Evolutionary conservation across 768 basidiomycete genomes (phyloP).

Genomic region (Suillus subaureus): DNA sequence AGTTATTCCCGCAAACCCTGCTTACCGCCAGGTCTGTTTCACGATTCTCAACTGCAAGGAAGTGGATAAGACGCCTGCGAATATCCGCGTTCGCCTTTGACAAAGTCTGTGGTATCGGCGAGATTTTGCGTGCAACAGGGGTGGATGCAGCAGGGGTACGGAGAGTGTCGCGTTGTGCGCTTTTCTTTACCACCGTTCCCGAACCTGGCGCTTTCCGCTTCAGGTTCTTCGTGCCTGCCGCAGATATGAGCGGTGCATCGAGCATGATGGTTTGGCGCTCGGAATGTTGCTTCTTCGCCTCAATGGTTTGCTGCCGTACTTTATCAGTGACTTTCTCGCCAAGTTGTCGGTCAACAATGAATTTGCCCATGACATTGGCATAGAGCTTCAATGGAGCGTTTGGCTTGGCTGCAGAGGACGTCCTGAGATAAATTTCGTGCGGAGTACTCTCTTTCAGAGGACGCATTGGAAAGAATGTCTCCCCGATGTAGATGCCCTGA

Average conservation of each 20-base stretch:
- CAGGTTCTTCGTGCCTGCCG: slow-evolving; percentile 39
- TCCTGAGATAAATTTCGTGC: slow-evolving; percentile 76
- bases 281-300: slow-evolving; percentile 49
- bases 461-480: slow-evolving; percentile 62
- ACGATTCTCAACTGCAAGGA: slow-evolving; percentile 53
- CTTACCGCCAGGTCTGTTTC: slow-evolving; percentile 39
- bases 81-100: slow-evolving; percentile 24
- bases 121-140: slow-evolving; percentile 30
- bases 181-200: slow-evolving; percentile 29
- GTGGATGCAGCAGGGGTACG: slow-evolving; percentile 33
- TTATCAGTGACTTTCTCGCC: slow-evolving; percentile 43
- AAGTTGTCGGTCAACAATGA: slow-evolving; percentile 66
- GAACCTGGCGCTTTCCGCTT: slow-evolving; percentile 40
- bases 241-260: slow-evolving; percentile 38
- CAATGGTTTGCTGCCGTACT: slow-evolving; percentile 49
- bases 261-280: slow-evolving; percentile 50
- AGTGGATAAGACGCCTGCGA: slow-evolving; percentile 48
- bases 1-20: slow-evolving; percentile 47
- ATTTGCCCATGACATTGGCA: slow-evolving; percentile 75
- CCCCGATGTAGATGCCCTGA: slow-evolving; percentile 70
- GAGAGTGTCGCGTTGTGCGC: slow-evolving; percentile 20
- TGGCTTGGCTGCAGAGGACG: slow-evolving; percentile 57
- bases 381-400: slow-evolving; percentile 70
- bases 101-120: slow-evolving; percentile 29
- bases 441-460: slow-evolving; percentile 52